Evolutionary conservation across 768 basidiomycete genomes (phyloP).

Genomic region (Termitomyces sp.): DNA sequence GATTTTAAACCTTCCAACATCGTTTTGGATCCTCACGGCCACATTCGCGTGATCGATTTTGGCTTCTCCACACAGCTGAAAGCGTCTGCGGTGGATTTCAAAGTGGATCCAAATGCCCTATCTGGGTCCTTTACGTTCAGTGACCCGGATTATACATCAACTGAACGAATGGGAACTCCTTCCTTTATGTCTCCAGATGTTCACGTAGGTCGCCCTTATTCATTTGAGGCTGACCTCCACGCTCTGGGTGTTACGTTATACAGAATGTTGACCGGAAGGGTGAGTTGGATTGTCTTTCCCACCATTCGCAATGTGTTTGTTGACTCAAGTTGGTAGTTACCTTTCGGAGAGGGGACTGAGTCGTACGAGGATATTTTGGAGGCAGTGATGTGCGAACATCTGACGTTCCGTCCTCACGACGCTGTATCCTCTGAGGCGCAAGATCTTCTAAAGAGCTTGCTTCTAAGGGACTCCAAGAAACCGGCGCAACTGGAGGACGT

Average conservation of each 20-base stretch:
- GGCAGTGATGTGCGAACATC: not conserved
- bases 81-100: not conserved
- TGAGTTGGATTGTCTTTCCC: not conserved
- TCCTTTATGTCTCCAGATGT: constrained; percentile 5
- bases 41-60: constrained; percentile 7
- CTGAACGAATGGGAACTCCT: constrained; percentile 6
- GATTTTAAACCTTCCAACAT: constrained; percentile 13
- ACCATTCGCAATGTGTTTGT: too few species aligned
- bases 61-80: constrained; percentile 7
- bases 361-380: not conserved
- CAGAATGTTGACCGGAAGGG: constrained; percentile 5
- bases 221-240: constrained; percentile 7
- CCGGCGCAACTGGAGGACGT: constrained; percentile 1
- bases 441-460: not conserved
- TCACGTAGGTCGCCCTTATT: constrained; percentile 5
- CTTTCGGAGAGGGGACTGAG: not conserved
- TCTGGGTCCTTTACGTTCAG: not conserved
- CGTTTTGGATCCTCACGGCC: not conserved
- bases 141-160: not conserved
- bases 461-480: not conserved
- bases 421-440: not conserved
- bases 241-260: constrained; percentile 5
- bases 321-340: constrained; percentile 4
- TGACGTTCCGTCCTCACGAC: constrained; percentile 1
- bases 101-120: not conserved